phyloP scores from a whole-genome alignment of 164 flowering plant species.

The grape (Vitis vinifera) region ASM3070453v1 NC_081817.1:4660001-4660500 shows the following conservation, averaged over 20 bases:
- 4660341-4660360: background rate
- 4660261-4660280: slow-evolving; percentile 75
- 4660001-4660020: slow-evolving; percentile 86
- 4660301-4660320: slow-evolving; percentile 97
- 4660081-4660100: slow-evolving; percentile 5
- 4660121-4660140: too few species aligned
- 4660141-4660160: too few species aligned
- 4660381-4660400: too few species aligned
- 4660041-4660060: background rate
- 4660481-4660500: too few species aligned
- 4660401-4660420: too few species aligned
- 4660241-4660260: too few species aligned
- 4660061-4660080: background rate
- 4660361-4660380: too few species aligned
- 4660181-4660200: background rate
- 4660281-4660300: slow-evolving; percentile 79
- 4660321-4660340: background rate
- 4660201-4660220: background rate
- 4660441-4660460: too few species aligned
- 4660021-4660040: slow-evolving; percentile 69
- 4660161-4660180: background rate
- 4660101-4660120: background rate
- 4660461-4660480: too few species aligned
- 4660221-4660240: slow-evolving; percentile 12
- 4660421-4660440: too few species aligned